These are phyloP conservation scores for Globisporangium splendens DNA, from an alignment of 352 stramenopile species.

Conservation along the genomic window DNA sequence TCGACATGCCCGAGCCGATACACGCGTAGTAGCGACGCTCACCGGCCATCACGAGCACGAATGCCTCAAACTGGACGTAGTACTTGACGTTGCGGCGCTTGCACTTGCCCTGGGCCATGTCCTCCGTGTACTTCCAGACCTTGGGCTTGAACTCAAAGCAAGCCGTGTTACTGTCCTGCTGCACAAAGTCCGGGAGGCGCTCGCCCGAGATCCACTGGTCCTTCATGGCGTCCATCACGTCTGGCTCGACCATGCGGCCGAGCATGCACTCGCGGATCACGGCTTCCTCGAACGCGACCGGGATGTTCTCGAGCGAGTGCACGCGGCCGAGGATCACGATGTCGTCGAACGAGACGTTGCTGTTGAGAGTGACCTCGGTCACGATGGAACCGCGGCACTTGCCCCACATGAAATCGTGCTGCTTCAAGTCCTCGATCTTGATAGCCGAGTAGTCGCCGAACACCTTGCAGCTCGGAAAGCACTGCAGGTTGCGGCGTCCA, in stretches of 20 bases:
- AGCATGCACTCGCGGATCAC: constrained; percentile 85
- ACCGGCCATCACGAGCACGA: constrained; percentile 68
- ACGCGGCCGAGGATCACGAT: constrained; percentile 76
- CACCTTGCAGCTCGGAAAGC: constrained; percentile 87
- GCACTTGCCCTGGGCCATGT: constrained; percentile 87
- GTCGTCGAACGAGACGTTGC: constrained; percentile 77
- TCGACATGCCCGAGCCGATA: constrained; percentile 85
- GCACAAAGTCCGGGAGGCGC: constrained; percentile 78
- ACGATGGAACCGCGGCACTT: constrained; percentile 84
- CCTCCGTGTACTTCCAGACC: constrained; percentile 87
- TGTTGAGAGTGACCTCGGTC: constrained; percentile 82
- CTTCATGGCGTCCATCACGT: constrained; percentile 83
- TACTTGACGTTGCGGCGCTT: constrained; percentile 88
- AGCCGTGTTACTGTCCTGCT: constrained; percentile 65
- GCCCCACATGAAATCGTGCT: constrained; percentile 90
- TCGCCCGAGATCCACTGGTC: constrained; percentile 85
- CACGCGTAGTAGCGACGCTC: constrained; percentile 80
- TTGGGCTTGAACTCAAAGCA: constrained; percentile 89
- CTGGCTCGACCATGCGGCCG: constrained; percentile 63
- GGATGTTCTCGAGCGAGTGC: constrained; percentile 83
- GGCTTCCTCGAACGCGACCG: constrained; percentile 79
- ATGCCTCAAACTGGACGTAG: constrained; percentile 87
- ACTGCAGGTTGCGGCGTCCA: constrained; percentile 87
- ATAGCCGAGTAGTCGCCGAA: constrained; percentile 89
- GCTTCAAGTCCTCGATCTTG: constrained; percentile 87